Evolutionary conservation across 1,139 yeast species (phyloP).

Genomic region (Suhomyces maxii): DNA sequence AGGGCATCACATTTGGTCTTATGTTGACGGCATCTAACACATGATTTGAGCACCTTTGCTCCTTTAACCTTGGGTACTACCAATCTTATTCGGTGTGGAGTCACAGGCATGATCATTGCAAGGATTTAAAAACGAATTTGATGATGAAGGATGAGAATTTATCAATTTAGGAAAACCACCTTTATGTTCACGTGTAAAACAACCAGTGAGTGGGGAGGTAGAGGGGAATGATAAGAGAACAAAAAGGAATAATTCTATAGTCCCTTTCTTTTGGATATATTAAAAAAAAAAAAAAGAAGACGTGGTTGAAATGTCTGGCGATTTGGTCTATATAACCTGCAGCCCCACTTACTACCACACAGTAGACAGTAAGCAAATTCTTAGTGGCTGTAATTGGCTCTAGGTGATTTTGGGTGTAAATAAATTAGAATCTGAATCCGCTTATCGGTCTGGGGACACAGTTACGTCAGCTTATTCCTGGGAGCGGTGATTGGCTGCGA

Average conservation of each 20-base stretch:
- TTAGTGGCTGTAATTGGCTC: conserved; percentile 8
- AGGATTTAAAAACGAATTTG: not conserved
- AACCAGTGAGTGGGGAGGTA: not conserved
- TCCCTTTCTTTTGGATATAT: too few species aligned
- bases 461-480: conserved; percentile 11
- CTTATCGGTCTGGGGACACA: conserved; percentile 14
- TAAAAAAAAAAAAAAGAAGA: not conserved
- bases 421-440: conserved; percentile 10
- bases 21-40: conserved; percentile 63
- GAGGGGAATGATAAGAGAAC: not conserved
- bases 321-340: not conserved
- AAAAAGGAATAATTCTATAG: not conserved
- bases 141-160: not conserved
- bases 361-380: not conserved
- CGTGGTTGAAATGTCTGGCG: not conserved
- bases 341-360: not conserved
- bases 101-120: conserved; percentile 21
- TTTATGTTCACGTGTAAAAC: not conserved
- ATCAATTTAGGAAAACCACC: not conserved
- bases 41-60: conserved; percentile 47
- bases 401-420: conserved; percentile 6
- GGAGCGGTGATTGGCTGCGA: conserved; percentile 12
- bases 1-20: conserved; percentile 65
- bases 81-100: conserved; percentile 23
- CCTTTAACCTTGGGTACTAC: conserved; percentile 22